Percentiles rank a stretch among this genome's conserved stretches.
Conservation (phyloP, 2,329 filamentous ascomycete species). For the Xylariomycetidae sp. region DNA sequence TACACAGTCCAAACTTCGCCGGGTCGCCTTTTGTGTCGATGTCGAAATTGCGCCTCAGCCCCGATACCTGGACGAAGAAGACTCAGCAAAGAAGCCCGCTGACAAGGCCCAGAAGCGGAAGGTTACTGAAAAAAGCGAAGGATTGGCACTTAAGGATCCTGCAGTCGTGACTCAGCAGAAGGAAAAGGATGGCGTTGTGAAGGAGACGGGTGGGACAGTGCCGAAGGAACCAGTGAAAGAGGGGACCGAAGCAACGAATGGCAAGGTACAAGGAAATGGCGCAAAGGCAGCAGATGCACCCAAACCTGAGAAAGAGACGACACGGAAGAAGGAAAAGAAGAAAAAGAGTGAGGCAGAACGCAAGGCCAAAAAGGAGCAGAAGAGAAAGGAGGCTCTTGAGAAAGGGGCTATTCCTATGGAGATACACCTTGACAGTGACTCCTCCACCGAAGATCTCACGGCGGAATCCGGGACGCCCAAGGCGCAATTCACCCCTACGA, state of each 20-base stretch:
- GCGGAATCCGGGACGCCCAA: conserved; percentile 34
- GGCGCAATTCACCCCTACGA: conserved; percentile 69
- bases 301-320: conserved; percentile 38
- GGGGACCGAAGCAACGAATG: conserved; percentile 18
- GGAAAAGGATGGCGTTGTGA: conserved; percentile 38
- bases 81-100: conserved; percentile 42
- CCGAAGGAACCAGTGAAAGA: conserved; percentile 37
- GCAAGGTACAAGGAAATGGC: conserved; percentile 20
- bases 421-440: conserved; percentile 66
- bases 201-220: conserved; percentile 35
- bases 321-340: conserved; percentile 90
- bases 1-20: conserved; percentile 72
- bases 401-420: conserved; percentile 86
- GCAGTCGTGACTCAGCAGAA: conserved; percentile 56
- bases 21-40: conserved; percentile 94
- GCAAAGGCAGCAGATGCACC: conserved; percentile 26
- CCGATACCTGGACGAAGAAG: conserved; percentile 62
- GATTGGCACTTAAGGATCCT: conserved; percentile 66
- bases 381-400: conserved; percentile 76
- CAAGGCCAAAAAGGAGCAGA: conserved; percentile 88
- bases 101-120: conserved; percentile 60
- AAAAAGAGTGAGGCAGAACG: conserved; percentile 90
- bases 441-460: conserved; percentile 35
- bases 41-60: conserved; percentile 92
- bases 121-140: conserved; percentile 66